These are phyloP conservation scores for Sonneratia alba DNA, from an alignment of 345 rosid species.

Conservation along the genomic window DNA sequence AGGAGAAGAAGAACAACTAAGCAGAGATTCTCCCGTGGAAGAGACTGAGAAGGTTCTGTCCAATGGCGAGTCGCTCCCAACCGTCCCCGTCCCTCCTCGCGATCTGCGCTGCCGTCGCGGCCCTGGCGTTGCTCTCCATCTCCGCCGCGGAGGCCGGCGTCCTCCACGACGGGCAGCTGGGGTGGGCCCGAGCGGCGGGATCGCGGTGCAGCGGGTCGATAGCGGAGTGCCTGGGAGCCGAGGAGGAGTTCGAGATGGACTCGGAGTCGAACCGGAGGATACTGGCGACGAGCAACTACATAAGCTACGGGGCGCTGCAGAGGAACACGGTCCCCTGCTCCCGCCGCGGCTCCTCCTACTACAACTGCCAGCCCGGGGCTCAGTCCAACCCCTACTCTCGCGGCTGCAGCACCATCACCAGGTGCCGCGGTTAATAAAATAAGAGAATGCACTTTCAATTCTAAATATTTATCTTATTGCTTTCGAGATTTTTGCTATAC, in stretches of 20 bases:
- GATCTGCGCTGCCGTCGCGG: conserved; percentile 8
- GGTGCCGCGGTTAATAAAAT: conserved; percentile 58
- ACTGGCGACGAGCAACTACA: conserved; percentile 55
- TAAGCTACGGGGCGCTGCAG: conserved; percentile 91
- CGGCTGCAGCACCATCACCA: conserved; percentile 76
- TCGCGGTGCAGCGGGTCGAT: conserved; percentile 51
- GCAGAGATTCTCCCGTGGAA: neutral
- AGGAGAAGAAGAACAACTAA: neutral
- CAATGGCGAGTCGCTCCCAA: conserved; percentile 1
- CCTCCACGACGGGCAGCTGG: conserved; percentile 28
- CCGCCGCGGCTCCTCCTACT: conserved; percentile 88
- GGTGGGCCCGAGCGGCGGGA: conserved; percentile 28
- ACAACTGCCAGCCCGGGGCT: conserved; percentile 69
- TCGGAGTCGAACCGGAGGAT: conserved; percentile 80
- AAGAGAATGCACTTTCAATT: neutral
- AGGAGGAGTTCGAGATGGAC: conserved; percentile 59
- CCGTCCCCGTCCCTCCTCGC: conserved; percentile 3
- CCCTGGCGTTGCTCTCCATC: conserved; percentile 6
- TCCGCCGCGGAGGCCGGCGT: conserved; percentile 32
- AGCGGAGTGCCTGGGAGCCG: conserved; percentile 46
- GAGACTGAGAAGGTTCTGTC: neutral
- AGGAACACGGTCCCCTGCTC: conserved; percentile 92
- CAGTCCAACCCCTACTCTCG: conserved; percentile 83
- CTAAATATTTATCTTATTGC: neutral
- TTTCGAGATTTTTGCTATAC: neutral